Base-by-base conservation (phyloP, 1,284 basidiomycete species). In the Austroboletus novae-zelandiae region DNA sequence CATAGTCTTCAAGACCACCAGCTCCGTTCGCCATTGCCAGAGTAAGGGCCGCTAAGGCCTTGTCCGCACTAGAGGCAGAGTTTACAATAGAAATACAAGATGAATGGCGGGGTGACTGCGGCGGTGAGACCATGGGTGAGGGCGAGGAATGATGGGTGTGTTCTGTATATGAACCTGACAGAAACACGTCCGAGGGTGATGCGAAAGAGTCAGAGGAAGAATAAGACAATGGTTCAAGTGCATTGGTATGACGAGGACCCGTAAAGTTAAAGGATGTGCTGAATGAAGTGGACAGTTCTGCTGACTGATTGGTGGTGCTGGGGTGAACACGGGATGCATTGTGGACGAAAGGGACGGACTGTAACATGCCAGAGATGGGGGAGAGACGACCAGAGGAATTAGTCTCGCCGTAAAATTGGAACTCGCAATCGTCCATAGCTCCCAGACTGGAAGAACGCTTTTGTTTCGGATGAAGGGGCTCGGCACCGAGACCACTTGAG, bases 11-110 rank as follows among this genome's bases (percentile, higher is more conserved):
- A 37, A 88, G 66, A 39, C 83, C 76, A 4, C 80, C 83, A n/a
- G 84, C 83, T 32, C 85, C 86, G 55, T 79, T 86, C 7, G 83
- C 83, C 62, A 88, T 74, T 14, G 82, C 84, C 6, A 88, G 68
- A 43, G 72, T 76, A 17, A 87, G 70, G 14, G 80, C 82, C 20
- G 78, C 81, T 42, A 87, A 70, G n/a, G 78, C 78, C 59, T 81
- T 84, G 52, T 85, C 83, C 13, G 76, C 71, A 39, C 71, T 71
- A 35, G 76, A 71, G 11, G 76, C 60, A 37, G 63, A 57, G 43
- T 48, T 55, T n/a, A 48, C 56, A 37, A 50, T 54, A 60, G 43
- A 18, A 46, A 18, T 23, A 17, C 11, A 6, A 15, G 56, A 45
- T 45, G 23, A 31, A 47, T 46, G 45, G 31, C 8, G 27, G 3